Evolutionary conservation across 2,329 filamentous ascomycete genomes (phyloP), one percentile per base, ranked within the genome.

Genomic region (Fusarium dimerum): DNA sequence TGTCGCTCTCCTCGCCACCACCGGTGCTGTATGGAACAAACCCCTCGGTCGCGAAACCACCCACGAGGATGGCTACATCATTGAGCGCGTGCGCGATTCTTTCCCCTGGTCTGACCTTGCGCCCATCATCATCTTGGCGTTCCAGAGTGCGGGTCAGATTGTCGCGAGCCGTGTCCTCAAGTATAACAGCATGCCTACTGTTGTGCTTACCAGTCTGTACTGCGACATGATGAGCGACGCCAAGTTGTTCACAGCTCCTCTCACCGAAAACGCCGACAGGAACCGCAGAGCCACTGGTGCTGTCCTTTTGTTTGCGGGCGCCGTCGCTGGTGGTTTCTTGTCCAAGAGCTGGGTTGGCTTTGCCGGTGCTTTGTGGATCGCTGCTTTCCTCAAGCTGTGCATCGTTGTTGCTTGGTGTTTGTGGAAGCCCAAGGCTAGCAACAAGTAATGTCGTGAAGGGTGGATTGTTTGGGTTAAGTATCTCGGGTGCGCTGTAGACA

Each of bases 181-280:
- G 54, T 66, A 61, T 45, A 66, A 66, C 52, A 48, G 58, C 20
- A 66, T 66, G 54, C 63, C 63, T 0, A 66, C 63, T 1, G 47
- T 66, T 39, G 63, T 66, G 13, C 15, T 66, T 48, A 66, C 63
- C 1, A 66, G 63, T 39, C 6, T 66, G 46, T 66, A 66, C 56
- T 66, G 63, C 45, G 63, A 66, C 11, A 46, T 66, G 56, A 65
- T 66, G 60, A 66, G 63, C 43, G 63, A 66, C 9, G 63, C 63
- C 0, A 55, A 49, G 34, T 54, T 66, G 5, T 66, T 66, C n/a
- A 66, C 63, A 1, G 45, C 63, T 0, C 60, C 63, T 0, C 43
- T 65, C 5, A 58, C 52, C 6, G 63, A 65, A 2, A 66, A 66
- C 6, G 60, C 63, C 9, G 63, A 66, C 40, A 51, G 63, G 13